Percentiles rank a stretch among this genome's conserved stretches.
Conservation (phyloP, 768 basidiomycete species). For the Boletus pseudopeckii region DNA sequence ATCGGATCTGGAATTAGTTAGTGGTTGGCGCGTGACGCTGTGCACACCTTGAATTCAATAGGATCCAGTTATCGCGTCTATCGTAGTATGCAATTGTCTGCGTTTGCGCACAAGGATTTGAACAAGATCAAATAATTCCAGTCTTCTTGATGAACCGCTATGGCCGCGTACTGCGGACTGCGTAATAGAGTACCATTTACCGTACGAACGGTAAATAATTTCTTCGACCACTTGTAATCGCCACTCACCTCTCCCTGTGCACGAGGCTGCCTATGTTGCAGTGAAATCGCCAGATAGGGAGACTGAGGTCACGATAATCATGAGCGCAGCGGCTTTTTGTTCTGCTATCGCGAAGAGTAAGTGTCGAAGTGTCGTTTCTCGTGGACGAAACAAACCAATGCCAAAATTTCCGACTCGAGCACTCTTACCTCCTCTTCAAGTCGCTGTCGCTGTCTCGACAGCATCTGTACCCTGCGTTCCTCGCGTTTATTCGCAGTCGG, state of each 20-base stretch:
- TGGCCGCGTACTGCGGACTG: not conserved
- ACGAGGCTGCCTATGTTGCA: not conserved
- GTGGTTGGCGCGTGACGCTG: not conserved
- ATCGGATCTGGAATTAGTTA: not conserved
- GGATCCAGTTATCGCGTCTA: not conserved
- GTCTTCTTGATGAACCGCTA: not conserved
- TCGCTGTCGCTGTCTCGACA: constrained; percentile 63
- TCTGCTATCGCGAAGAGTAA: constrained; percentile 21
- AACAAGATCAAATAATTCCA: not conserved
- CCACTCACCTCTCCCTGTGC: not conserved
- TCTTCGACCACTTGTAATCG: not conserved
- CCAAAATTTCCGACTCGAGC: constrained; percentile 60
- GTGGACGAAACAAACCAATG: constrained; percentile 39
- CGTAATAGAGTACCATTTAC: not conserved
- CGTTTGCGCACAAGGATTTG: not conserved
- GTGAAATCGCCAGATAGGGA: not conserved
- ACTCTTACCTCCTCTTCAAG: constrained; percentile 60
- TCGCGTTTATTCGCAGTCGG: constrained; percentile 63
- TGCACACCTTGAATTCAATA: not conserved
- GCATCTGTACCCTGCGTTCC: constrained; percentile 58
- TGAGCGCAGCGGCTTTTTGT: constrained; percentile 11
- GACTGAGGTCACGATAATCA: not conserved
- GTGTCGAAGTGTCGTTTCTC: not conserved
- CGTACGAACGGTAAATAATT: not conserved
- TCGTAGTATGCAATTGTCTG: not conserved